phyloP scores from a whole-genome alignment of 2,329 filamentous ascomycete species.

The Elsinoe australis region DNA sequence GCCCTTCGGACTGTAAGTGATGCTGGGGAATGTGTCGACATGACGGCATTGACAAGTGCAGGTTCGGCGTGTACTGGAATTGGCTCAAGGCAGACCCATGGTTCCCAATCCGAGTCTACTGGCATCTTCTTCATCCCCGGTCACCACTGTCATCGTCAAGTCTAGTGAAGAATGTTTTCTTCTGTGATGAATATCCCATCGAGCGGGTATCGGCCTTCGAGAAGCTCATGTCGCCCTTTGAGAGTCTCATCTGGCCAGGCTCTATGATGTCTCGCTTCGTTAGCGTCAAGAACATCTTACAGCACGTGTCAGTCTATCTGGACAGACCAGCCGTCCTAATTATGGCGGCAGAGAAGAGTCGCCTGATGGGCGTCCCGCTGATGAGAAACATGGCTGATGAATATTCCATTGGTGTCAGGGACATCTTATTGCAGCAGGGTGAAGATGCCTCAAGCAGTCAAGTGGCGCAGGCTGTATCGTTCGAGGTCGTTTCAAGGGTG shows the following conservation, averaged over 20 bases:
- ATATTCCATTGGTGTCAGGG: constrained; percentile 32
- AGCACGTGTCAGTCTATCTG: constrained; percentile 28
- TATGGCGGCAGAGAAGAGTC: constrained; percentile 37
- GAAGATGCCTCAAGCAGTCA: constrained; percentile 24
- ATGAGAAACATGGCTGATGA: constrained; percentile 34
- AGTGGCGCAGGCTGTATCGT: constrained; percentile 33
- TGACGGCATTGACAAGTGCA: constrained; percentile 17
- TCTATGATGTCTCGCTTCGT: constrained; percentile 43
- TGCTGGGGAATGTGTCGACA: background rate
- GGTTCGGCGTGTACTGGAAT: constrained; percentile 38
- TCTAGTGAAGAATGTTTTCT: constrained; percentile 46
- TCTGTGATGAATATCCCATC: constrained; percentile 39
- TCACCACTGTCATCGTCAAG: constrained; percentile 47
- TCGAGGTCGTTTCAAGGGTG: constrained; percentile 38
- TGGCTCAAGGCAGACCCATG: constrained; percentile 43
- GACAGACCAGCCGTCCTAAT: constrained; percentile 33
- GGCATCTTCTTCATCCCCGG: constrained; percentile 44
- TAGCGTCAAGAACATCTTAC: constrained; percentile 35
- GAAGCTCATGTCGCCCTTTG: constrained; percentile 40
- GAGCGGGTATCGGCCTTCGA: constrained; percentile 39
- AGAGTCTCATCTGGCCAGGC: constrained; percentile 46
- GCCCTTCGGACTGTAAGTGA: constrained; percentile 9
- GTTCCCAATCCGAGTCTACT: constrained; percentile 41
- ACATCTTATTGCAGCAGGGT: constrained; percentile 29
- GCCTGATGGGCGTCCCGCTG: constrained; percentile 35